These are phyloP conservation scores for Phytopythium aichiense DNA, from an alignment of 352 stramenopile genomes.

Conservation along the genomic window DNA sequence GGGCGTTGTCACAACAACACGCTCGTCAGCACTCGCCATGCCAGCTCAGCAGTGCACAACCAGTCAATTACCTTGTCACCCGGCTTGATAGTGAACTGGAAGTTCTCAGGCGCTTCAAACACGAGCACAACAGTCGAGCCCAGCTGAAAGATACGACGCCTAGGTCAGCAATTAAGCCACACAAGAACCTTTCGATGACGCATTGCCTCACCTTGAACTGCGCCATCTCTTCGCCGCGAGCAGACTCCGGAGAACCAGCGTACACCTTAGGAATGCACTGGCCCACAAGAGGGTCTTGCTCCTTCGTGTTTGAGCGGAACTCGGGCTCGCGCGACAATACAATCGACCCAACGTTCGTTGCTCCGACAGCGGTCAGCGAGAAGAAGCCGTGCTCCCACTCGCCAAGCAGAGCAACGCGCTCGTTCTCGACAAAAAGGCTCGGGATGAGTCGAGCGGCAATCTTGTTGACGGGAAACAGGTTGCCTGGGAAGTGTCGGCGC, in stretches of 20 bases:
- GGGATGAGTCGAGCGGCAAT: constrained; percentile 59
- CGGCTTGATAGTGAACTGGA: constrained; percentile 67
- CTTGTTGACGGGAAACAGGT: constrained; percentile 79
- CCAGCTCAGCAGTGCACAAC: no score
- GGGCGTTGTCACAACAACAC: not conserved
- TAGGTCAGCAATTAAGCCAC: not conserved
- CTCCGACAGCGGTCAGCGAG: constrained; percentile 76
- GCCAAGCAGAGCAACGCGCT: constrained; percentile 70
- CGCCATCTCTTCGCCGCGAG: constrained; percentile 65
- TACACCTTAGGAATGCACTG: constrained; percentile 57
- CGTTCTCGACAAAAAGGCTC: constrained; percentile 82
- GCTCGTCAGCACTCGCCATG: not conserved
- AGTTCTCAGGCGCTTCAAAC: constrained; percentile 75
- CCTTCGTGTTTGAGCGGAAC: constrained; percentile 56
- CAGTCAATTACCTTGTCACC: constrained; percentile 57
- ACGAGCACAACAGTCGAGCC: constrained; percentile 85
- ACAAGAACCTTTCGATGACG: constrained; percentile 5
- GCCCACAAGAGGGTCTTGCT: constrained; percentile 48
- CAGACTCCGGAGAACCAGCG: constrained; percentile 25
- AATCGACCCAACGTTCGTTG: constrained; percentile 88
- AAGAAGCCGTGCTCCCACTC: constrained; percentile 81
- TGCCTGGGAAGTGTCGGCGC: constrained; percentile 78
- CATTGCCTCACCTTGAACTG: constrained; percentile 59
- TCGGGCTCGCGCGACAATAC: constrained; percentile 61
- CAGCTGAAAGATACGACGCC: constrained; percentile 26